phyloP scores from a whole-genome alignment of 768 basidiomycete species.

The Collybia sordida region DNA sequence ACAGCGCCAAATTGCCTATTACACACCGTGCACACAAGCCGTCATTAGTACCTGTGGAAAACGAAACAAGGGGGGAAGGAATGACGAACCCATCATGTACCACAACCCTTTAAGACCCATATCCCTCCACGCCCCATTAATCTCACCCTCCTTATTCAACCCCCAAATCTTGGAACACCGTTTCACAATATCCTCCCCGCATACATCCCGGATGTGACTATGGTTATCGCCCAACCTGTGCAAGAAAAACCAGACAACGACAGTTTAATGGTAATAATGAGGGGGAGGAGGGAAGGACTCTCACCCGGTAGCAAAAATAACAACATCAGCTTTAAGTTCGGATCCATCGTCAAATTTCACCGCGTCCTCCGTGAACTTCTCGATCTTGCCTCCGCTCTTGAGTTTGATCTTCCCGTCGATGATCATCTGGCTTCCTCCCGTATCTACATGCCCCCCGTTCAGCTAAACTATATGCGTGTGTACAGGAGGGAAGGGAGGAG shows the following conservation, averaged over 20 bases:
- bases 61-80: too few species aligned
- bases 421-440: conserved; percentile 60
- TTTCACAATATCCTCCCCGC: conserved; percentile 43
- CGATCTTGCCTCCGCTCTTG: conserved; percentile 57
- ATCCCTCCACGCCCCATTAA: conserved; percentile 48
- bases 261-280: background rate
- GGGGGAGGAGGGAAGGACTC: background rate
- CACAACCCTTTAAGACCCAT: conserved; percentile 54
- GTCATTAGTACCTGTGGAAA: background rate
- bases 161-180: conserved; percentile 62
- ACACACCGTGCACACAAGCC: too few species aligned
- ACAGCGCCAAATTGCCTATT: conserved; percentile 25
- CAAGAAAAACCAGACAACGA: background rate
- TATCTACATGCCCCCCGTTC: conserved; percentile 33
- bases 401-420: conserved; percentile 70
- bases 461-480: background rate
- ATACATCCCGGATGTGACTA: conserved; percentile 37
- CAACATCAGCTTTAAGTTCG: conserved; percentile 48
- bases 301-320: conserved; percentile 62
- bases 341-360: conserved; percentile 49
- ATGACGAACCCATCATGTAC: conserved; percentile 53
- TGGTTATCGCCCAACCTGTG: conserved; percentile 47
- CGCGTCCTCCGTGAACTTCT: conserved; percentile 40
- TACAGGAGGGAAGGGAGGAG: background rate
- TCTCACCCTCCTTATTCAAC: conserved; percentile 62